Conservation (phyloP, 148 eudicot species). For the Fagopyrum tataricum region DNA sequence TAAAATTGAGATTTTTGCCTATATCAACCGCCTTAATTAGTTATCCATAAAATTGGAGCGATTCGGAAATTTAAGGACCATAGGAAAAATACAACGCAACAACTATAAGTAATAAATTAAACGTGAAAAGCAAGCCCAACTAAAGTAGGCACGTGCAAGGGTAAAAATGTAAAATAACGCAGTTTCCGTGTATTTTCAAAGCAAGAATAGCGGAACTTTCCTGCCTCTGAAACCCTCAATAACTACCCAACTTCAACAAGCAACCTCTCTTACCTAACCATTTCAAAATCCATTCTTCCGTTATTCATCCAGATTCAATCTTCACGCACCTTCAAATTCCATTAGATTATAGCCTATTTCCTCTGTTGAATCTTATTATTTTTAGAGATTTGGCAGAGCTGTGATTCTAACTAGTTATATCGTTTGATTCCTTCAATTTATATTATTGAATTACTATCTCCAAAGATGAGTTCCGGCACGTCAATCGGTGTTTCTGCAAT, state of each 20-base stretch:
- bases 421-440: neutral
- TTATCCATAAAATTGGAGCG: too few species aligned
- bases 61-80: too few species aligned
- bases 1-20: too few species aligned
- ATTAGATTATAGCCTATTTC: neutral
- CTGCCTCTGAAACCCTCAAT: neutral
- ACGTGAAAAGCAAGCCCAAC: neutral
- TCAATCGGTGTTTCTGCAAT: constrained; percentile 47
- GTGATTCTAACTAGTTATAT: neutral
- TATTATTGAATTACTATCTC: constrained; percentile 5
- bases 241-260: neutral
- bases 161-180: neutral
- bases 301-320: neutral
- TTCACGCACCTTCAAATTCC: neutral
- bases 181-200: neutral
- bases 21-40: too few species aligned
- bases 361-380: constrained; percentile 4
- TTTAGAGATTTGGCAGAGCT: neutral
- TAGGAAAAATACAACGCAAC: neutral
- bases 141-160: constrained; percentile 5
- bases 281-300: neutral
- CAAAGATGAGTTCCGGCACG: constrained; percentile 40
- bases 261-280: neutral
- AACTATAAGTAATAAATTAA: neutral
- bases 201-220: neutral